Conservation (phyloP, 2,329 filamentous ascomycete species). For the Ilyonectria robusta region DNA sequence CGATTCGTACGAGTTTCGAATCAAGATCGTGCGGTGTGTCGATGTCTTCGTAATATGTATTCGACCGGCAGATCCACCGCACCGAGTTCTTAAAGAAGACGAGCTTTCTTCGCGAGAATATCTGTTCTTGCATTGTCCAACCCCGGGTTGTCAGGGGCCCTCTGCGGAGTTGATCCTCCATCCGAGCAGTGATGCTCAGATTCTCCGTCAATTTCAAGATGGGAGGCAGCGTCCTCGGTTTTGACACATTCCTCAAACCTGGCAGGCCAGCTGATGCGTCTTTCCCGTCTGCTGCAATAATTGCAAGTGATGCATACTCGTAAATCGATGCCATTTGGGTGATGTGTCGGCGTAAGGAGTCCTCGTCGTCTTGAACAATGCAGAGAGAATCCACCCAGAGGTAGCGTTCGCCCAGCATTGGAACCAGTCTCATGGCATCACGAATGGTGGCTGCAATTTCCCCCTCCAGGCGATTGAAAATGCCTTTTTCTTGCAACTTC, state of each 20-base stretch:
- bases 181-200: not conserved
- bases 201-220: conserved; percentile 9
- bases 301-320: conserved; percentile 14
- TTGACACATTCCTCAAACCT: conserved; percentile 12
- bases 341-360: conserved; percentile 8
- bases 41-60: conserved; percentile 22
- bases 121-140: conserved; percentile 29
- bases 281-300: conserved; percentile 13
- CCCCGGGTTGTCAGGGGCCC: conserved; percentile 18
- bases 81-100: conserved; percentile 18
- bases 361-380: conserved; percentile 20
- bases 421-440: conserved; percentile 23
- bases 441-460: conserved; percentile 15
- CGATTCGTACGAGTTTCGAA: not conserved
- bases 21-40: not conserved
- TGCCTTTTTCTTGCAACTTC: not conserved
- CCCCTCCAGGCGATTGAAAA: not conserved
- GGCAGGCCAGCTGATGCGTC: conserved; percentile 10
- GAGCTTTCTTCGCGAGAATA: conserved; percentile 26
- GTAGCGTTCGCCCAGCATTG: conserved; percentile 18
- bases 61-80: conserved; percentile 20
- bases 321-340: conserved; percentile 23
- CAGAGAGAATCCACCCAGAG: conserved; percentile 23
- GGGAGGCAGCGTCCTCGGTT: conserved; percentile 1
- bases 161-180: not conserved